phyloP scores from a whole-genome alignment of 192 early-diverging fungal species.

The Coemansia sp. region DNA sequence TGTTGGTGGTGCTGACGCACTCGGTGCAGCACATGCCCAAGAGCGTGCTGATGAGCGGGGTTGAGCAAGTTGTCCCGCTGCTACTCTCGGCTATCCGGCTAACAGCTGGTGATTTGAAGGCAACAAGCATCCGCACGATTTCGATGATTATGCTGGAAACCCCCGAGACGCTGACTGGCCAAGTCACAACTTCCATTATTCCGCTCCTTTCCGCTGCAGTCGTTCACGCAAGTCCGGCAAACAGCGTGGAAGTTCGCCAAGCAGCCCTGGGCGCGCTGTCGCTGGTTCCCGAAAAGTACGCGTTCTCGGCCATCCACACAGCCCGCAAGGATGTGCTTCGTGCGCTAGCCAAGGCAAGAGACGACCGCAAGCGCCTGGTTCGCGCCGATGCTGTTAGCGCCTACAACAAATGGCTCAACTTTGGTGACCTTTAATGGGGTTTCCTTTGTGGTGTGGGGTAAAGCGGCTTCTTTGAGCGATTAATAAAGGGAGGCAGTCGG shows the following conservation, averaged over 20 bases:
- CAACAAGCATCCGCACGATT: slow-evolving; percentile 74
- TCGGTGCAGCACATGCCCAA: slow-evolving; percentile 78
- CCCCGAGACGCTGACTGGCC: slow-evolving; percentile 55
- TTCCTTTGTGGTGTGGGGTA: neutral
- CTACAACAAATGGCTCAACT: slow-evolving; percentile 73
- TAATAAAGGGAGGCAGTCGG: neutral
- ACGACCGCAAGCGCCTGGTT: slow-evolving; percentile 87
- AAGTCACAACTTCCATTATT: slow-evolving; percentile 17
- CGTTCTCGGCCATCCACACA: slow-evolving; percentile 58
- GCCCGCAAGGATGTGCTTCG: slow-evolving; percentile 60
- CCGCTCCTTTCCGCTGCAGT: slow-evolving; percentile 21
- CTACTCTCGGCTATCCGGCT: slow-evolving; percentile 69
- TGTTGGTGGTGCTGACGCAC: slow-evolving; percentile 79
- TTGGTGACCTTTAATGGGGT: slow-evolving; percentile 17
- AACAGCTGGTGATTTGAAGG: slow-evolving; percentile 62
- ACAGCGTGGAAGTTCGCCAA: slow-evolving; percentile 59
- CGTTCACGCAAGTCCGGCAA: slow-evolving; percentile 6
- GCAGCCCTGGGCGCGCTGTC: slow-evolving; percentile 67
- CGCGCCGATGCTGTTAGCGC: slow-evolving; percentile 83
- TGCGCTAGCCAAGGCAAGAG: slow-evolving; percentile 62
- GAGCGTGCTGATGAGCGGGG: slow-evolving; percentile 71
- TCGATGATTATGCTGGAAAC: slow-evolving; percentile 67
- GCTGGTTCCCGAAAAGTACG: slow-evolving; percentile 60
- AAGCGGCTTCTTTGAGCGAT: too few relatives aligned
- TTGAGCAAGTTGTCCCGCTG: slow-evolving; percentile 72